A percentile compares a stretch with the other conserved stretches of the same genome.
Evolutionary conservation across 2,329 filamentous ascomycete species (phyloP).

Genomic region (Talaromyces piceae): DNA sequence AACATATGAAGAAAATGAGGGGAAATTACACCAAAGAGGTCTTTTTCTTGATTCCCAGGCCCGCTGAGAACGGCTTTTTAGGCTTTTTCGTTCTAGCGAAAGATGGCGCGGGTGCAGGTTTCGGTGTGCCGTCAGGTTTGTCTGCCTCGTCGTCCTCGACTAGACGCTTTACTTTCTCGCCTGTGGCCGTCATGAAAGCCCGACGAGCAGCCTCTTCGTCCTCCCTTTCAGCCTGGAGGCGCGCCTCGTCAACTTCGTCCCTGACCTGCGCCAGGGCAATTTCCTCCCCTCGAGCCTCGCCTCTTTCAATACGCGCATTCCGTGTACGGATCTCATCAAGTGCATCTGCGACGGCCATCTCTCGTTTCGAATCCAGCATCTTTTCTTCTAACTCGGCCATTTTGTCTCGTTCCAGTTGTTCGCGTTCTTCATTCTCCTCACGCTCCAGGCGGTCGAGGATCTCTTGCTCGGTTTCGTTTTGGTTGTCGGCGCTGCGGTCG

Average conservation of each 20-base stretch:
- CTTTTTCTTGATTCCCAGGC: conserved; percentile 85
- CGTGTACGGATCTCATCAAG: conserved; percentile 88
- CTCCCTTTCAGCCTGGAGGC: conserved; percentile 64
- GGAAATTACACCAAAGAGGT: conserved; percentile 3
- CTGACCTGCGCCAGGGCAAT: conserved; percentile 49
- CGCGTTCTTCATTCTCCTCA: conserved; percentile 59
- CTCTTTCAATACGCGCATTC: conserved; percentile 79
- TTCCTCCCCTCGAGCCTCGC: conserved; percentile 58
- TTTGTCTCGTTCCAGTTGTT: conserved; percentile 69
- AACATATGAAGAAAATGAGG: neutral
- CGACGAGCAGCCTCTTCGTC: conserved; percentile 71
- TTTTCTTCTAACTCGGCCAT: conserved; percentile 96
- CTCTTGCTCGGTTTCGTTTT: conserved; percentile 77
- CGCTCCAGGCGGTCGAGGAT: conserved; percentile 73
- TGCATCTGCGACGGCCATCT: conserved; percentile 95
- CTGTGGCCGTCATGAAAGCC: conserved; percentile 64
- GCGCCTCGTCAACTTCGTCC: conserved; percentile 51
- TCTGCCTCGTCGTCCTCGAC: conserved; percentile 39
- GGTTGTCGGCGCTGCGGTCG: conserved; percentile 49
- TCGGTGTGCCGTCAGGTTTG: conserved; percentile 22
- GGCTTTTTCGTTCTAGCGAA: conserved; percentile 75
- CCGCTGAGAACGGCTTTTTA: conserved; percentile 72
- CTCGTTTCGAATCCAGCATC: conserved; percentile 81
- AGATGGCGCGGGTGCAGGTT: conserved; percentile 44
- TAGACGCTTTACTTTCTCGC: conserved; percentile 46